A percentile compares a stretch with the other conserved stretches of the same genome.
These are phyloP conservation scores for Beta vulgaris DNA, from an alignment of 148 eudicot species.

Conservation along the genomic window DNA sequence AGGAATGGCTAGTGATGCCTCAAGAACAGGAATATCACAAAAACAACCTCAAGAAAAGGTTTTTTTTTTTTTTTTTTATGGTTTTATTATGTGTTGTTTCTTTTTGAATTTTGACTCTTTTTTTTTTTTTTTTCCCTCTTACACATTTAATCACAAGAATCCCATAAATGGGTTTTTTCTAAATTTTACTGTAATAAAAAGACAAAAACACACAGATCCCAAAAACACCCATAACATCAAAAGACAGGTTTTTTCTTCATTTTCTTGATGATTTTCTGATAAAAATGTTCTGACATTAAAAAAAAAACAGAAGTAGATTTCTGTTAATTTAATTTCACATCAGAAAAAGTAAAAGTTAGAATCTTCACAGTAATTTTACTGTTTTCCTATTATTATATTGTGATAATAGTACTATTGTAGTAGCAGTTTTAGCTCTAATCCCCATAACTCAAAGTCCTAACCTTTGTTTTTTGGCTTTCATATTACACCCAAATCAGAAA, in stretches of 20 bases:
- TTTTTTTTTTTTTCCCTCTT: neutral
- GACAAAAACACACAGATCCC: conserved; percentile 51
- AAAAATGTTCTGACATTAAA: conserved; percentile 42
- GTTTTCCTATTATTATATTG: too few species aligned
- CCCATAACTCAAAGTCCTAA: conserved; percentile 50
- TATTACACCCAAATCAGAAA: conserved; percentile 22
- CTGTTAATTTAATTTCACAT: neutral
- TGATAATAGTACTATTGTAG: neutral
- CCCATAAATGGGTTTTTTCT: neutral
- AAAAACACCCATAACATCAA: conserved; percentile 39
- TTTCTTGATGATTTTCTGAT: conserved; percentile 41
- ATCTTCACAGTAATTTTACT: conserved; percentile 50
- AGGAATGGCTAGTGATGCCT: conserved; percentile 49
- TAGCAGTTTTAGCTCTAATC: conserved; percentile 30
- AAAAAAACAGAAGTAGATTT: conserved; percentile 2
- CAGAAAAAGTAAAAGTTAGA: conserved; percentile 38
- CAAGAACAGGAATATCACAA: conserved; percentile 44
- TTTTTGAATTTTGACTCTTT: neutral
- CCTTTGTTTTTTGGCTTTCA: conserved; percentile 24
- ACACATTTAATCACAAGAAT: neutral
- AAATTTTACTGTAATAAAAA: neutral
- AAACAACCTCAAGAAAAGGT: conserved; percentile 68
- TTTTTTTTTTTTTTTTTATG: neutral
- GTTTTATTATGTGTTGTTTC: neutral
- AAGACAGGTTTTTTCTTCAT: conserved; percentile 31